These are phyloP conservation scores for Fusarium vanettenii DNA, from an alignment of 2,329 filamentous ascomycete species.

Conservation along the genomic window DNA sequence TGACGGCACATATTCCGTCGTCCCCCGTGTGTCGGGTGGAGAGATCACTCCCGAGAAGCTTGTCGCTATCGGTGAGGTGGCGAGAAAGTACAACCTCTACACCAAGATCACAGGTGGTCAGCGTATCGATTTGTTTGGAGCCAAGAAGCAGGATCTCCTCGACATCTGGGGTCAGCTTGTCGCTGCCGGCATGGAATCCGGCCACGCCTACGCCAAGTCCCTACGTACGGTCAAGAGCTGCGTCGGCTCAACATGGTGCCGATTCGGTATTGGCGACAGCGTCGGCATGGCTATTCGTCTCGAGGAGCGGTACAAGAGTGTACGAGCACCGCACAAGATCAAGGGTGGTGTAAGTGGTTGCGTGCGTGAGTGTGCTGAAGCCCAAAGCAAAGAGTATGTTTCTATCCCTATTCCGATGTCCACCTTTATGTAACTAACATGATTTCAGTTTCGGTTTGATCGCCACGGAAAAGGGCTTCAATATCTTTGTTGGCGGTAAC, in stretches of 20 bases:
- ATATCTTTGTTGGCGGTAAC: conserved; percentile 91
- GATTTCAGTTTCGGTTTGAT: conserved; percentile 81
- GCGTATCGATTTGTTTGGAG: conserved; percentile 93
- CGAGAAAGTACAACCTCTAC: conserved; percentile 86
- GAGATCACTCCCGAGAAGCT: conserved; percentile 91
- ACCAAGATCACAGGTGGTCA: conserved; percentile 94
- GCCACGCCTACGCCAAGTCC: conserved; percentile 91
- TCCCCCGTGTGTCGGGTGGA: conserved; percentile 84
- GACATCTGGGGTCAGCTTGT: conserved; percentile 85
- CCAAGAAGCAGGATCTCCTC: conserved; percentile 85
- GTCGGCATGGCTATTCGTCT: conserved; percentile 90
- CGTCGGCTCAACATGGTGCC: conserved; percentile 91
- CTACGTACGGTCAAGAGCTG: conserved; percentile 92
- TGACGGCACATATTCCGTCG: conserved; percentile 90
- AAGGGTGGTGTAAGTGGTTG: conserved; percentile 92
- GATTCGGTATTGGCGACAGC: conserved; percentile 88
- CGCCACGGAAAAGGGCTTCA: conserved; percentile 92
- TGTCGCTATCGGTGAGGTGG: conserved; percentile 84
- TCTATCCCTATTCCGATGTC: not conserved
- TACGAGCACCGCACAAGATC: conserved; percentile 89
- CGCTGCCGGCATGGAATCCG: conserved; percentile 88
- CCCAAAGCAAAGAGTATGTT: conserved; percentile 88
- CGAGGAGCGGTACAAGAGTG: conserved; percentile 92
- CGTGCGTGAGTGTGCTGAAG: conserved; percentile 92
- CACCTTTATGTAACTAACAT: conserved; percentile 19